A percentile compares a stretch with the other conserved stretches of the same genome.
These are phyloP conservation scores for Purpureocillium lavendulum DNA, from an alignment of 2,329 filamentous ascomycete species.

Conservation along the genomic window DNA sequence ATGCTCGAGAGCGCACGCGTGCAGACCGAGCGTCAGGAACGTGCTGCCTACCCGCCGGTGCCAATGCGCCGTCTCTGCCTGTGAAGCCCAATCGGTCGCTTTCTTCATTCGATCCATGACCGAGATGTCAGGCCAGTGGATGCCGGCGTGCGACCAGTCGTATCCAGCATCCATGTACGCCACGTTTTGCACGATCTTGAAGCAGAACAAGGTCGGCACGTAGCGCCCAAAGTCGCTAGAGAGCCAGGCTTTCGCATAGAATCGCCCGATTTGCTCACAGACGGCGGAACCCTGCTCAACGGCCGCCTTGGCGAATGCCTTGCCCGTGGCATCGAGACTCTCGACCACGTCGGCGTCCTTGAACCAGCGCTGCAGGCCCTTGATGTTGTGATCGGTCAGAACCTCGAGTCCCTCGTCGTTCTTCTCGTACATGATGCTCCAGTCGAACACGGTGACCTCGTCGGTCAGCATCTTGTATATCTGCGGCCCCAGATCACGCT, in stretches of 20 bases:
- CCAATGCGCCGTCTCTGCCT: conserved; percentile 26
- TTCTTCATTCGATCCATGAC: conserved; percentile 24
- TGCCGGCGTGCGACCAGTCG: conserved; percentile 26
- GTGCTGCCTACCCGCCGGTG: conserved; percentile 31
- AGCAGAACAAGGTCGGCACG: conserved; percentile 31
- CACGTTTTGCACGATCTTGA: conserved; percentile 33
- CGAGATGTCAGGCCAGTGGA: conserved; percentile 26
- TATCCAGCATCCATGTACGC: conserved; percentile 28
- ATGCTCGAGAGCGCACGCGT: conserved; percentile 23
- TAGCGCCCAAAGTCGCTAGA: conserved; percentile 24
- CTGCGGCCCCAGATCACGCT: conserved; percentile 21
- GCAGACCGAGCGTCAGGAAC: conserved; percentile 25
- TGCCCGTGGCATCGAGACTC: conserved; percentile 18
- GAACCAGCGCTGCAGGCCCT: conserved; percentile 26
- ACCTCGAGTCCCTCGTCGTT: conserved; percentile 33
- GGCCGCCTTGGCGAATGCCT: conserved; percentile 20
- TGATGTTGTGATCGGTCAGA: conserved; percentile 29
- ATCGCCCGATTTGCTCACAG: conserved; percentile 27
- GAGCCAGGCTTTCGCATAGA: conserved; percentile 31
- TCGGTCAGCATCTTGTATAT: conserved; percentile 29
- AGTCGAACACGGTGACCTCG: conserved; percentile 25
- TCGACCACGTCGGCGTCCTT: conserved; percentile 21
- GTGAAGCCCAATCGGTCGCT: conserved; percentile 27
- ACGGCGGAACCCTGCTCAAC: conserved; percentile 18
- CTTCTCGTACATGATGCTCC: conserved; percentile 30